A percentile compares a stretch with the other conserved stretches of the same genome.
These are phyloP conservation scores for Diaporthe capsici DNA, from an alignment of 2,329 filamentous ascomycete species.

Conservation along the genomic window DNA sequence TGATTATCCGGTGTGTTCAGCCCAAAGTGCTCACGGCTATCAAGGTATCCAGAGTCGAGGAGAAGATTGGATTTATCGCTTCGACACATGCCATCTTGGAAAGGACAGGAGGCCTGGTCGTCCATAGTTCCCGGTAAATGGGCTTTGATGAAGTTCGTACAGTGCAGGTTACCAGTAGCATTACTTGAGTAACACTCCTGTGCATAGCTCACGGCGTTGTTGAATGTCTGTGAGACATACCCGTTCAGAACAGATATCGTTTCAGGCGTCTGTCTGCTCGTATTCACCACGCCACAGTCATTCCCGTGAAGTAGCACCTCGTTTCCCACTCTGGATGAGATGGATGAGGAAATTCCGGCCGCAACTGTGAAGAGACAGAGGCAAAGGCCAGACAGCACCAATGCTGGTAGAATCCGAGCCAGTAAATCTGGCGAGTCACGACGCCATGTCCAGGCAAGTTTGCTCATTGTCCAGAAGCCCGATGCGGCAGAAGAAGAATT, in stretches of 20 bases:
- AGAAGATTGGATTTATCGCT: constrained; percentile 21
- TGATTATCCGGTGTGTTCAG: constrained; percentile 42
- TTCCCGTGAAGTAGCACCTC: background rate
- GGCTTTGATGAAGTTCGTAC: constrained; percentile 21
- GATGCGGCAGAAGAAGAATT: background rate
- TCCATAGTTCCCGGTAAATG: background rate
- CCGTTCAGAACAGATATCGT: accelerated
- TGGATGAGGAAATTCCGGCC: background rate
- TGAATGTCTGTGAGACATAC: background rate
- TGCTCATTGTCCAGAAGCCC: background rate
- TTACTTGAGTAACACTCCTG: constrained; percentile 43
- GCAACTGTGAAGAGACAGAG: background rate
- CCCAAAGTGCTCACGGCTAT: constrained; percentile 43
- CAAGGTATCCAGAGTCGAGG: constrained; percentile 40
- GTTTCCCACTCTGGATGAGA: background rate
- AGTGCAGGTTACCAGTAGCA: background rate
- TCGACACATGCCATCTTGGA: constrained; percentile 39
- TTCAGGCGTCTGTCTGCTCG: too few relatives aligned
- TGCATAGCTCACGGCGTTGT: constrained; percentile 37
- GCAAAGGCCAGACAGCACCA: background rate
- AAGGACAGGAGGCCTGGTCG: constrained; percentile 42
- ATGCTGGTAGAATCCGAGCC: background rate
- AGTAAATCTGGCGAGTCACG: background rate
- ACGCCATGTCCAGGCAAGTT: constrained; percentile 9
- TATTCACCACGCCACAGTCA: background rate